Conservation (phyloP, 371 early-diverging fungal species). For the Apophysomyces sp. region DNA sequence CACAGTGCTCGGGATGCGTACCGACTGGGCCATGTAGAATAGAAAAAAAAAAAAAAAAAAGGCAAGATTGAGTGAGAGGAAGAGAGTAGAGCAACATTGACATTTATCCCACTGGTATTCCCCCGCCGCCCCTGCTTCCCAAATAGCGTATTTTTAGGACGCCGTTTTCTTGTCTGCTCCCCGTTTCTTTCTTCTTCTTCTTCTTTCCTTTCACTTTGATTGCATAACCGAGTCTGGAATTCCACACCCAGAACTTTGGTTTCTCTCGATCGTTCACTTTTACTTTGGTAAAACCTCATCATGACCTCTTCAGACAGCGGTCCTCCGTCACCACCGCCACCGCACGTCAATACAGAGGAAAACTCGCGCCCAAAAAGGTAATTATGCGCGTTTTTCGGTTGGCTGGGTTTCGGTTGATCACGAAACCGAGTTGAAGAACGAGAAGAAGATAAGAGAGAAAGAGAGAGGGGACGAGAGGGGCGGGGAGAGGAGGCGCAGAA, state of each 20-base stretch:
- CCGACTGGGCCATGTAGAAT: not conserved
- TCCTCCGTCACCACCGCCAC: not conserved
- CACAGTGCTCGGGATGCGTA: conserved; percentile 4
- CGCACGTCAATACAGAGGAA: not conserved
- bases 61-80: not conserved
- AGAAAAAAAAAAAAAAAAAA: not conserved
- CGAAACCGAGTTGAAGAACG: not conserved
- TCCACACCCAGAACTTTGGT: not conserved
- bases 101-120: not conserved
- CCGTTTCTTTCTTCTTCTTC: not conserved
- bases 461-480: not conserved
- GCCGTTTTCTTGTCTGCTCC: not conserved
- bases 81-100: not conserved
- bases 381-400: conserved; percentile 2
- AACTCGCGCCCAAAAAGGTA: not conserved
- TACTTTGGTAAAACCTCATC: not conserved
- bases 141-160: conserved; percentile 1
- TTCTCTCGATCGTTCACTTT: conserved; percentile 1
- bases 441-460: not conserved
- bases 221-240: not conserved
- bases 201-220: not conserved
- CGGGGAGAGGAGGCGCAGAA: not conserved
- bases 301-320: not conserved
- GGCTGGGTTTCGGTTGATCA: not conserved
- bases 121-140: conserved; percentile 2